Base-by-base conservation (phyloP, 176 grass and related monocot species). In the Poa pratensis region DNA sequence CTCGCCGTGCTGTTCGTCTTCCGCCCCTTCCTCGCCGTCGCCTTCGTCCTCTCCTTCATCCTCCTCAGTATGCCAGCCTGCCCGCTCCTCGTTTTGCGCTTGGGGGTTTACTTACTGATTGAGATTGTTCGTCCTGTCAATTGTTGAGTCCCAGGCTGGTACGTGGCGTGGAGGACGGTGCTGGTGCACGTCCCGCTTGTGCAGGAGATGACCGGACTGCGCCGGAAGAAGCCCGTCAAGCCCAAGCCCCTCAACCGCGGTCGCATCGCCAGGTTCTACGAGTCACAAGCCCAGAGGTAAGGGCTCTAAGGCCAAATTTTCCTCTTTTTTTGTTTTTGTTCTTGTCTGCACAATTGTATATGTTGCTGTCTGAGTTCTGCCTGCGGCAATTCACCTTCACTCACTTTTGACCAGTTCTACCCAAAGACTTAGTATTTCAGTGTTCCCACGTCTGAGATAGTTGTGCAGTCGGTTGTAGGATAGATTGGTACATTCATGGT, bases 111-210 rank as follows among this genome's bases (percentile, higher is more conserved):
- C 67, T 68, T n/a, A 69, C 58, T 82, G 78, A 86, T 80, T 50
- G 70, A 49, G 70, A 26, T 67, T 24, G 60, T 34, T 65, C 80
- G 46, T 74, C 34, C 51, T 52, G 28, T 75, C 73, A 75, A 53
- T 51, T 75, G 42, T 28, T 20, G 85, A 40, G 66, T 63, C 66
- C 0, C 53, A 99, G 94, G 97, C 48, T 99, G 97, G 97, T 92
- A 89, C 51, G 93, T 99, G 88, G 94, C 97, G 51, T 99, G 97
- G 97, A 96, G 86, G 72, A 87, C 90, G 84, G 97, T 99, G 85
- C 82, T 99, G 82, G 92, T 99, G 64, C 97, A 99, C 70, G 97
- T 99, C 26, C 92, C 97, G 19, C 81, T 99, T 59, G 93, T 99
- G 81, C 97, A 96, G 82, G 97, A 99, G 84, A 99, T 99, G 65